A percentile compares a stretch with the other conserved stretches of the same genome.
Evolutionary conservation across 169 alveolate genomes (phyloP).

Genomic region (Plasmodium billcollinsi): DNA sequence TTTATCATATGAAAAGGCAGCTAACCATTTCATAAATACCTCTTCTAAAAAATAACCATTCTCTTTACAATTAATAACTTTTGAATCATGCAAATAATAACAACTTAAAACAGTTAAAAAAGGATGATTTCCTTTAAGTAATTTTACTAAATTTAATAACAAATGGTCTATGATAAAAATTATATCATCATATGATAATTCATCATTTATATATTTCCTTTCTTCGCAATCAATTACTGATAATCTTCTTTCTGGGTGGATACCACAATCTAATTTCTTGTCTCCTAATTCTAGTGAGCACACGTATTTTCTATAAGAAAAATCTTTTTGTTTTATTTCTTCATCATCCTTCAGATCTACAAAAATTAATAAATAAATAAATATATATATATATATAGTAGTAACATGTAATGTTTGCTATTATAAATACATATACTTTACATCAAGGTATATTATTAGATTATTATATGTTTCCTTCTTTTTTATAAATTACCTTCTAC

Average conservation of each 20-base stretch:
- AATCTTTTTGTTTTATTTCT: conserved; percentile 29
- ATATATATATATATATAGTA: neutral
- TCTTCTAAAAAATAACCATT: conserved; percentile 43
- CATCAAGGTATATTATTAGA: neutral
- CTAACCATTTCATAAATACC: conserved; percentile 22
- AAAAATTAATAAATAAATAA: neutral
- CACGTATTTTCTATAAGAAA: conserved; percentile 30
- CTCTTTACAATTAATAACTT: conserved; percentile 28
- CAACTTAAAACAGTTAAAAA: conserved; percentile 69
- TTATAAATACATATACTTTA: no score
- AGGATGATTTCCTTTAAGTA: conserved; percentile 64
- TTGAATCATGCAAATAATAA: conserved; percentile 63
- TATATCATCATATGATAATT: conserved; percentile 29
- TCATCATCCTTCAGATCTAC: conserved; percentile 51
- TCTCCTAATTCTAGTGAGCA: conserved; percentile 72
- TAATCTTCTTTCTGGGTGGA: conserved; percentile 66
- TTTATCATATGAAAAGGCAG: conserved; percentile 16
- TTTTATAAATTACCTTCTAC: conserved; percentile 33
- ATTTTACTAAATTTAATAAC: conserved; percentile 28
- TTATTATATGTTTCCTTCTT: neutral
- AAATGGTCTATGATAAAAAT: conserved; percentile 32
- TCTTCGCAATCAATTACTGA: conserved; percentile 73
- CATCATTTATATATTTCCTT: conserved; percentile 19
- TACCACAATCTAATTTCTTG: conserved; percentile 53
- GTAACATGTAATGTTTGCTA: no score